Percentiles rank a stretch among this genome's conserved stretches.
Evolutionary conservation across 1,284 basidiomycete genomes (phyloP).

Genomic region (Ceratobasidium sp.): DNA sequence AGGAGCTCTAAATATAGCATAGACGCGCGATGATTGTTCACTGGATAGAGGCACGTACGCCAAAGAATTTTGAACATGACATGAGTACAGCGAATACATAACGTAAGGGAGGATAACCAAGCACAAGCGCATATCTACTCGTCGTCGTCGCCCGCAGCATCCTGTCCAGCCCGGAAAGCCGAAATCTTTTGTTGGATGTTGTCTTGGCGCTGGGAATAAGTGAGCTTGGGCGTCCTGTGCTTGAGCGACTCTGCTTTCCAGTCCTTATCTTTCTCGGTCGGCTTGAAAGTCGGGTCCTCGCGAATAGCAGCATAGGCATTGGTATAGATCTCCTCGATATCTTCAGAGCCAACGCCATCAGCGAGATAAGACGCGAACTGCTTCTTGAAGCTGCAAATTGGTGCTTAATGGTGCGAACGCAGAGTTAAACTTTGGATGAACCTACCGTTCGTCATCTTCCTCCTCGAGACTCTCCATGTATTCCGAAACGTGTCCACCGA

Average conservation of each 20-base stretch:
- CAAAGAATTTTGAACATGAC: constrained; percentile 28
- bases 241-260: constrained; percentile 92
- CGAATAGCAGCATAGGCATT: constrained; percentile 94
- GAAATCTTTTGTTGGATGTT: constrained; percentile 87
- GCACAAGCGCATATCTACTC: constrained; percentile 60
- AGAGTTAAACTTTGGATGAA: constrained; percentile 34
- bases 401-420: background rate
- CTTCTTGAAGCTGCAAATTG: constrained; percentile 88
- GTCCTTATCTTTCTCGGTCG: constrained; percentile 91
- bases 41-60: constrained; percentile 7
- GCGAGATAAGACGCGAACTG: constrained; percentile 97
- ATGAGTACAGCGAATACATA: constrained; percentile 40
- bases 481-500: constrained; percentile 97
- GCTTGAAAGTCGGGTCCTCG: constrained; percentile 92
- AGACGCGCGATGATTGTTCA: constrained; percentile 7
- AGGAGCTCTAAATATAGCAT: constrained; percentile 26
- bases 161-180: constrained; percentile 79
- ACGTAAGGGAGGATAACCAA: background rate
- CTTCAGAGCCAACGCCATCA: constrained; percentile 94
- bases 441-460: constrained; percentile 96
- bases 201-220: constrained; percentile 80
- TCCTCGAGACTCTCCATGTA: constrained; percentile 99
- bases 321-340: constrained; percentile 96
- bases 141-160: constrained; percentile 63
- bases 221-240: constrained; percentile 79